Evolutionary conservation across 2,329 filamentous ascomycete genomes (phyloP), one percentile per base, ranked within the genome.

Genomic region (Diatrype stigma): DNA sequence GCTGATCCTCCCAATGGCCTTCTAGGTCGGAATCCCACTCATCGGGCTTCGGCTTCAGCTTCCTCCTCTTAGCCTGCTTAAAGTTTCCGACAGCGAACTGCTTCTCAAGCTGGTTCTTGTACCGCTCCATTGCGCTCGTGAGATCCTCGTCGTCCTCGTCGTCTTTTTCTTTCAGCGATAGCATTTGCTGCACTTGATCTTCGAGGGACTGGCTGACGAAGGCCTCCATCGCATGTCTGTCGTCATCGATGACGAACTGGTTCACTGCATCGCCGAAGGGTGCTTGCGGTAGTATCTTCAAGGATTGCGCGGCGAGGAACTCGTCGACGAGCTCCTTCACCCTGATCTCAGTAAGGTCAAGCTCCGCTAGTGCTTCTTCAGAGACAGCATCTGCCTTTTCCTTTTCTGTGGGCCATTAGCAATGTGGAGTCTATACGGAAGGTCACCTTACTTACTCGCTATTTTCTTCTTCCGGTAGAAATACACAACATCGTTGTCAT

Each of bases 161-260:
- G 19, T 87, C 83, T 0, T 80, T 76, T 44, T 87, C 82, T 6
- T 85, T 81, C 3, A 90, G 71, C 1, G 77, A 74, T 32, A 92
- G 74, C 62, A 93, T 77, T 55, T 87, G 80, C 58, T 84, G 84
- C 17, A 92, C 80, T 62, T 91, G 87, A 21, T 79, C 82, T 2
- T 81, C 77, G 2, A 93, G 73, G 14, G 86, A 87, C 30, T 90
- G 85, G 21, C 80, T 81, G 10, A 93, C 85, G 60, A 93, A 93
- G 42, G 84, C 75, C 63, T 92, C 85, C 85, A 97, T 90, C 2
- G 90, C 90, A 61, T 94, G 86, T 65, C 92, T 96, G 72, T 99
- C 94, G 58, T 96, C 90, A 60, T 97, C 97, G 66, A 92, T 86
- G 23, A 99, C 90, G 61, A 94, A 99, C 54, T 96, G 89, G 45